Percentiles rank a stretch among this genome's conserved stretches.
phyloP scores from a whole-genome alignment of 2,329 filamentous ascomycete genomes.

The Chrysoporthe cubensis region DNA sequence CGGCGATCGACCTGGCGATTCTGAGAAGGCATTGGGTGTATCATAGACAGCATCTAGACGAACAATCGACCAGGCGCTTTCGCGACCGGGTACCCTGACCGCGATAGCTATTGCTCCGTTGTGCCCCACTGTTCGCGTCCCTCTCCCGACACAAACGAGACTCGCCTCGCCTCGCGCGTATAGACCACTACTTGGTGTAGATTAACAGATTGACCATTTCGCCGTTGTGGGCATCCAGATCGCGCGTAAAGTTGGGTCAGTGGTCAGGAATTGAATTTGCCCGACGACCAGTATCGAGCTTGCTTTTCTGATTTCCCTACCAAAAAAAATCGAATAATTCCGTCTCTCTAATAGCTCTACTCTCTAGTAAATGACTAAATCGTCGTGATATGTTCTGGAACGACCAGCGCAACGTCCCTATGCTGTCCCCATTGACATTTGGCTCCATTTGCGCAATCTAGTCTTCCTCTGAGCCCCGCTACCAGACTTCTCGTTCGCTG shows the following conservation, averaged over 20 bases:
- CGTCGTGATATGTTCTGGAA: neutral
- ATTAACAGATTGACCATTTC: neutral
- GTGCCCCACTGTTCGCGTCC: neutral
- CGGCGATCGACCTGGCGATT: slow-evolving; percentile 12
- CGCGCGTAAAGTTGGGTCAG: neutral
- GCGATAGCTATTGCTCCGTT: neutral
- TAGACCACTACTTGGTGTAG: neutral
- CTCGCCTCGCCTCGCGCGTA: neutral
- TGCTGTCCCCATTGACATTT: neutral
- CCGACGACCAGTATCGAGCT: neutral
- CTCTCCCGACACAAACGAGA: neutral
- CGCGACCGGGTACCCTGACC: neutral
- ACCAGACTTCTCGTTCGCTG: neutral
- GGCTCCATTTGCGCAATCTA: neutral
- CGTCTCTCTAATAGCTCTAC: neutral
- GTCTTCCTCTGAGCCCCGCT: neutral
- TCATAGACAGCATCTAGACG: slow-evolving; percentile 29
- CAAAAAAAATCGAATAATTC: neutral
- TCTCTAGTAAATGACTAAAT: neutral
- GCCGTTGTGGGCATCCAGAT: neutral
- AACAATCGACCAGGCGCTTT: neutral
- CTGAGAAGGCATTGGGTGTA: slow-evolving; percentile 8
- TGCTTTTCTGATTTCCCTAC: neutral
- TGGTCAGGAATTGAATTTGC: neutral
- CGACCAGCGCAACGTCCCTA: neutral